Conservation (phyloP, 805 yeast species). For the Pichia manshurica region DNA sequence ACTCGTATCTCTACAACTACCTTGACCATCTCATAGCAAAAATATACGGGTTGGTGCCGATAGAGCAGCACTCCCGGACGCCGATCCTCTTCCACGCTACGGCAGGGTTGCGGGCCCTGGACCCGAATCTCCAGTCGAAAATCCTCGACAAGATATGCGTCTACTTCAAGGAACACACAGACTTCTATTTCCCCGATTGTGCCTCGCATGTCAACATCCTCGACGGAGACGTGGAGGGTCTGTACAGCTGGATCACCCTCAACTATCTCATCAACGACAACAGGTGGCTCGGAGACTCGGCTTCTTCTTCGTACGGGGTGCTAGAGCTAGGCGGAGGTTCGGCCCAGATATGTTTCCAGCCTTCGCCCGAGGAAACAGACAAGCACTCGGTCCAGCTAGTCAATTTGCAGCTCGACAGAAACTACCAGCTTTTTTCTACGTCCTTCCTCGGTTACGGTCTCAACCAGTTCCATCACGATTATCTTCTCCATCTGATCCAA, state of each 20-base stretch:
- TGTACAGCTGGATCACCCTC: constrained; percentile 61
- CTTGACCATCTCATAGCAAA: constrained; percentile 42
- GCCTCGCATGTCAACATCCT: constrained; percentile 51
- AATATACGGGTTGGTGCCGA: constrained; percentile 50
- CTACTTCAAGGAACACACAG: constrained; percentile 41
- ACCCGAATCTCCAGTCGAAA: constrained; percentile 40
- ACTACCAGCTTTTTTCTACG: constrained; percentile 44
- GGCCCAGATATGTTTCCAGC: constrained; percentile 60
- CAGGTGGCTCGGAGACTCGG: constrained; percentile 33
- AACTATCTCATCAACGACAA: constrained; percentile 48
- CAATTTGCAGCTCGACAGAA: constrained; percentile 37
- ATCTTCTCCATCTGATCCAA: constrained; percentile 33
- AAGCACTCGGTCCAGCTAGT: constrained; percentile 36
- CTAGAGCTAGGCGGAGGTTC: constrained; percentile 63
- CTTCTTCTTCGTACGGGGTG: constrained; percentile 45
- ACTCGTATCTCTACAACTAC: constrained; percentile 50
- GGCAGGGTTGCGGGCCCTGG: constrained; percentile 58
- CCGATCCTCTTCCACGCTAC: constrained; percentile 68
- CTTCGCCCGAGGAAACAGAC: constrained; percentile 44
- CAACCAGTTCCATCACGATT: constrained; percentile 46
- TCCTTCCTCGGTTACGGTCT: constrained; percentile 59
- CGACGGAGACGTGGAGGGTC: constrained; percentile 61
- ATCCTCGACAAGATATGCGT: constrained; percentile 45
- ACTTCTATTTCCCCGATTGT: constrained; percentile 59
- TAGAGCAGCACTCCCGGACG: constrained; percentile 53